phyloP scores from a whole-genome alignment of 805 yeast species.

The Cyberlindnera maclurae region DNA sequence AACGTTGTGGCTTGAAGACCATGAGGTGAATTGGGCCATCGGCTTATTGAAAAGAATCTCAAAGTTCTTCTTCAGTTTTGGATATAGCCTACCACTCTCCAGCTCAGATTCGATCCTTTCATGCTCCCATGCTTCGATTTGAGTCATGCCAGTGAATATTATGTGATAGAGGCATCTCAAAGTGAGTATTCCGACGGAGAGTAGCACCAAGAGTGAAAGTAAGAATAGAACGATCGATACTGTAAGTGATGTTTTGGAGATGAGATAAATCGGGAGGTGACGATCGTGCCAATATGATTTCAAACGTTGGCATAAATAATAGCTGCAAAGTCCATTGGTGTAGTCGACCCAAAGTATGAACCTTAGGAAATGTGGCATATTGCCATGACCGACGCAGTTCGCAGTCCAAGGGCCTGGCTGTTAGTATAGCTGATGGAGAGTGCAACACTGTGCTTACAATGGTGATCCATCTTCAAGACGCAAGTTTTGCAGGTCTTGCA shows the following conservation, averaged over 20 bases:
- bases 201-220: slow-evolving; percentile 48
- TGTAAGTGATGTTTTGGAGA: slow-evolving; percentile 44
- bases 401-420: slow-evolving; percentile 67
- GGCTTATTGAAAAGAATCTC: slow-evolving; percentile 17
- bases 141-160: slow-evolving; percentile 64
- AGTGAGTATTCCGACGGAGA: slow-evolving; percentile 53
- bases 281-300: slow-evolving; percentile 39
- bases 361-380: slow-evolving; percentile 73
- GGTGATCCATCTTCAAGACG: slow-evolving; percentile 89
- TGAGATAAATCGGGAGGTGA: slow-evolving; percentile 48
- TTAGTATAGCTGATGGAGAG: neutral
- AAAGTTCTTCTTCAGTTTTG: slow-evolving; percentile 39
- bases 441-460: slow-evolving; percentile 31
- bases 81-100: slow-evolving; percentile 48
- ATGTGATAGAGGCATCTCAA: slow-evolving; percentile 54
- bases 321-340: slow-evolving; percentile 41
- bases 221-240: slow-evolving; percentile 51
- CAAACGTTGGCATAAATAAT: slow-evolving; percentile 35
- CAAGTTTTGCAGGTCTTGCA: slow-evolving; percentile 70
- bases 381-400: slow-evolving; percentile 79
- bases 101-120: slow-evolving; percentile 72
- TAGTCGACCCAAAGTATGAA: slow-evolving; percentile 62
- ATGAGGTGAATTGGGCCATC: slow-evolving; percentile 14
- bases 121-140: slow-evolving; percentile 87
- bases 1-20: slow-evolving; percentile 15